Evolutionary conservation across 2,329 filamentous ascomycete genomes (phyloP), one percentile per base, ranked within the genome.

Genomic region (Taxawa tesnikishii): DNA sequence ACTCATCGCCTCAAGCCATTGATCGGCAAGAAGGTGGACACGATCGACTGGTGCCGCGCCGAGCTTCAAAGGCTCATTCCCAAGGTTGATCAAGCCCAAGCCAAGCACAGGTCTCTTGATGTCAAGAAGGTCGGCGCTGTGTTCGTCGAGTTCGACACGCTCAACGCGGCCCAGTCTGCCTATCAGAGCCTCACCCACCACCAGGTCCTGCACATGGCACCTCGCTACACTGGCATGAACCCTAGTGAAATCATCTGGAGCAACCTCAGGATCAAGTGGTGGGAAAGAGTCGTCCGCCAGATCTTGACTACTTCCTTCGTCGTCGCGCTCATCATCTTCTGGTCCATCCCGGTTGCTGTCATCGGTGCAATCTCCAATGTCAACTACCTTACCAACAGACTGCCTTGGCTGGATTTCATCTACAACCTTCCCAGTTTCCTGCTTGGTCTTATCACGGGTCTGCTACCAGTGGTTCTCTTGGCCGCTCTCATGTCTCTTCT

Each of bases 311-410:
- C 80, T 30, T 73, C 64, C n/a, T 78, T 92, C 32, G 77, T 96
- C 34, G 60, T 72, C 6, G 79, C 70, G 2, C 62, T 92, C 35
- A 80, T 96, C 49, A 67, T 94, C 42, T 96, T 96, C 64, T 98
- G 90, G 75, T 70, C 75, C 3, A 68, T 81, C 32, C 76, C 76
- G 1, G 69, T 93, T 6, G 83, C 79, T 3, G 65, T 85, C 26
- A 85, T 96, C 27, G 87, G 84, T 54, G 61, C 76, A 18, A 79
- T 94, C 46, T 92, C 85, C 36, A 94, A 96, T 55, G 71, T 98
- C 44, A 68, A 73, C 37, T 76, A 70, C 38, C 60, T 94, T 23
- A 46, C 45, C 2, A 32, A 38, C 7, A 36, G 28, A n/a, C 44
- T 52, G 32, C 66, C 63, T 4, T 94, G 76, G 63, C 65, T 94